Percentiles rank a stretch among this genome's conserved stretches.
Conservation (phyloP, 768 basidiomycete genomes). For the Naganishia vaughanmartiniae region DNA sequence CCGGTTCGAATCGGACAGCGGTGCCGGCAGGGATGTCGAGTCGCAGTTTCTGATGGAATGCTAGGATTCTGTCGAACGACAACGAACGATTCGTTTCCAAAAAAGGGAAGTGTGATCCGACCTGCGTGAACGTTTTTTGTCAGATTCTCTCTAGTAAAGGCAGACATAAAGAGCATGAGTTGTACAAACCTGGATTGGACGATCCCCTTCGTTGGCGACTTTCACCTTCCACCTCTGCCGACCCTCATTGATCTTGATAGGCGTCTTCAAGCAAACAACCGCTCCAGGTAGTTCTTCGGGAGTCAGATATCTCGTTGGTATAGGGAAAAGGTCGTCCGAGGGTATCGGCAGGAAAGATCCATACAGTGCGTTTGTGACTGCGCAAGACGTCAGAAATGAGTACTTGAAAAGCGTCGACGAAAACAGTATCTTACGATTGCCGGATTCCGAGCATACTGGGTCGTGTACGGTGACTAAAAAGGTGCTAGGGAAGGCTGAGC, state of each 20-base stretch:
- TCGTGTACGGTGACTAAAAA: conserved; percentile 98
- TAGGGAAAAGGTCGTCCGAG: conserved; percentile 63
- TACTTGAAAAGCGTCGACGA: not conserved
- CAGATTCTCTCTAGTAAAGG: not conserved
- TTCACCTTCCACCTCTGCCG: conserved; percentile 66
- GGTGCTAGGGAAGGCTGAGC: conserved; percentile 44
- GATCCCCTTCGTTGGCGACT: conserved; percentile 86
- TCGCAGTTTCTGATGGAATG: conserved; percentile 63
- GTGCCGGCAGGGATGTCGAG: conserved; percentile 93
- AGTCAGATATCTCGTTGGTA: conserved; percentile 57
- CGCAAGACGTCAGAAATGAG: not conserved
- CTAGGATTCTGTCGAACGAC: conserved; percentile 73
- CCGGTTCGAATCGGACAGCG: conserved; percentile 94
- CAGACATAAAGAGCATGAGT: conserved; percentile 29
- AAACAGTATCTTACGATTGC: conserved; percentile 56
- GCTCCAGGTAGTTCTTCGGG: conserved; percentile 69
- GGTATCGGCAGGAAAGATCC: conserved; percentile 90
- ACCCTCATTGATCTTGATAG: conserved; percentile 73
- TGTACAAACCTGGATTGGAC: conserved; percentile 75
- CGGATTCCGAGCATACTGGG: conserved; percentile 80
- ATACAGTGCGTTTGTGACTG: conserved; percentile 75
- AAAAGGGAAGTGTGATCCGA: conserved; percentile 94
- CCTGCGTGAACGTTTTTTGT: conserved; percentile 53
- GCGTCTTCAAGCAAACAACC: conserved; percentile 62
- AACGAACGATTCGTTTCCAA: conserved; percentile 80